Evolutionary conservation across 2,329 filamentous ascomycete species (phyloP).

Genomic region (Monilinia fructicola): DNA sequence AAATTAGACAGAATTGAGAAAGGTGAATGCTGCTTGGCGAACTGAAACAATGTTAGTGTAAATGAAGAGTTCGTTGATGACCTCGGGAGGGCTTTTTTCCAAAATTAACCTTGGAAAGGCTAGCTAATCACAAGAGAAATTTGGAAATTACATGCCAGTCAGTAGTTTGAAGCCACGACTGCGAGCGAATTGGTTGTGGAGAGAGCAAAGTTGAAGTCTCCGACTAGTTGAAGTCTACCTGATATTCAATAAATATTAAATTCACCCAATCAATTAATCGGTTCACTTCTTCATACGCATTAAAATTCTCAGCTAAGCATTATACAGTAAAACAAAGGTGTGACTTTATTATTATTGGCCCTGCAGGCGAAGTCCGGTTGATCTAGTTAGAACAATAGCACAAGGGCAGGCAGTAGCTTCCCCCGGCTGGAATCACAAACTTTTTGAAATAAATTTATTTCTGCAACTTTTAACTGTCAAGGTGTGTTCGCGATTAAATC

Average conservation of each 20-base stretch:
- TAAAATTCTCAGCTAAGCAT: background rate
- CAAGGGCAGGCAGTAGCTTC: background rate
- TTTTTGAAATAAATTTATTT: constrained; percentile 12
- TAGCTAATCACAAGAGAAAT: too few relatives aligned
- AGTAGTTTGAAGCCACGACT: too few relatives aligned
- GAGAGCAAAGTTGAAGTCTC: background rate
- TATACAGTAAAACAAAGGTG: background rate
- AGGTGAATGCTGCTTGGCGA: background rate
- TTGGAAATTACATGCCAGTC: too few relatives aligned
- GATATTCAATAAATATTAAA: background rate
- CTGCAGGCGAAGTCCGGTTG: constrained; percentile 13
- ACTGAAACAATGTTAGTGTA: background rate
- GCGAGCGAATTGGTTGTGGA: background rate
- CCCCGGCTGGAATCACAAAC: background rate
- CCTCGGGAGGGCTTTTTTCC: too few relatives aligned
- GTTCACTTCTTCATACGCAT: background rate
- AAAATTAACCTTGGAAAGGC: too few relatives aligned
- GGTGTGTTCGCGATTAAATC: constrained; percentile 1
- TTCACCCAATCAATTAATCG: background rate
- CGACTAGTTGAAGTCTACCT: too few relatives aligned
- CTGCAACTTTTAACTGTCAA: background rate
- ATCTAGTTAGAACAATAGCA: background rate
- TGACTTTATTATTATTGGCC: background rate
- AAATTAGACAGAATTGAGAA: background rate
- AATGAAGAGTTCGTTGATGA: too few relatives aligned